A percentile compares a stretch with the other conserved stretches of the same genome.
Evolutionary conservation across 208 protist genomes (phyloP).

Genomic region (Wallacemonas collosoma): DNA sequence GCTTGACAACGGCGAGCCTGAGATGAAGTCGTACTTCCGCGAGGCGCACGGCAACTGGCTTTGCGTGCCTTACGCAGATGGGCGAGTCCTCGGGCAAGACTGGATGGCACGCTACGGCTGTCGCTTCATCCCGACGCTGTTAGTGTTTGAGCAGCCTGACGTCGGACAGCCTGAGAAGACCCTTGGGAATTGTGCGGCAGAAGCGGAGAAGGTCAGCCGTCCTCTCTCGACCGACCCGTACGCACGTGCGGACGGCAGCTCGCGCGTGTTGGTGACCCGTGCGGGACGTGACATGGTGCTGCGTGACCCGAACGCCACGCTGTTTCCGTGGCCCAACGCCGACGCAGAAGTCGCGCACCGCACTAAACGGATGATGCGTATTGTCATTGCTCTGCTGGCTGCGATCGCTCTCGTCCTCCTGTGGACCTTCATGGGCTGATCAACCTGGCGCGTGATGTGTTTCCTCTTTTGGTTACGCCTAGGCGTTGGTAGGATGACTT

Average conservation of each 20-base stretch:
- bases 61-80: slow-evolving; percentile 28
- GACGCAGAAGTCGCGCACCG: slow-evolving; percentile 7
- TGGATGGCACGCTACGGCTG: neutral
- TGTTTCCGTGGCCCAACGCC: slow-evolving; percentile 35
- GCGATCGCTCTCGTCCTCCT: neutral
- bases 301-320: slow-evolving; percentile 8
- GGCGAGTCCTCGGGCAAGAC: slow-evolving; percentile 12
- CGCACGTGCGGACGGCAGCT: neutral
- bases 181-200: neutral
- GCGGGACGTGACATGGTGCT: neutral
- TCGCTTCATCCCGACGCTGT: slow-evolving; percentile 20
- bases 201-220: neutral
- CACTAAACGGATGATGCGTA: neutral
- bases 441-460: no score
- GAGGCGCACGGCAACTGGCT: slow-evolving; percentile 42
- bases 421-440: neutral
- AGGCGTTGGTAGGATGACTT: no score
- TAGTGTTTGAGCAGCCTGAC: slow-evolving; percentile 19
- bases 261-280: neutral
- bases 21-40: slow-evolving; percentile 39
- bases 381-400: neutral
- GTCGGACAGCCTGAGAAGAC: neutral
- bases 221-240: neutral
- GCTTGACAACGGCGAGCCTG: slow-evolving; percentile 43
- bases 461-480: no score